Evolutionary conservation across 192 early-diverging fungal genomes (phyloP), one percentile per base, ranked within the genome.

Genomic region (Entrophospora sp.): DNA sequence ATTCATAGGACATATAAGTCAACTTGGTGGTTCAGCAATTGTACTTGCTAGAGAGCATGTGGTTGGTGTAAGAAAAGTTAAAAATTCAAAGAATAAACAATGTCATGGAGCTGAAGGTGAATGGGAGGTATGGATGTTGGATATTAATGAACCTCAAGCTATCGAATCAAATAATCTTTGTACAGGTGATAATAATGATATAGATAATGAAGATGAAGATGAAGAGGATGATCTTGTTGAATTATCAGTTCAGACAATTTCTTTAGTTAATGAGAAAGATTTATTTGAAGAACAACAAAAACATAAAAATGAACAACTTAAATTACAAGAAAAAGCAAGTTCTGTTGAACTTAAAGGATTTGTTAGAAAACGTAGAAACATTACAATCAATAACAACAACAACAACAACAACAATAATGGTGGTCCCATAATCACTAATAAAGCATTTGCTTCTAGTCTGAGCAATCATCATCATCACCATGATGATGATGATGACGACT

Each of bases 121-220:
- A 55, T 66, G 64, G 64, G 64, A 66, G 31, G 25, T 66, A 5
- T 66, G 64, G 64, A 36, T 55, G 22, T 42, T 55, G 14, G 51
- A 66, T 31, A 34, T 66, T 16, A 66, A 55, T 37, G 38, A 52
- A n/a, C 37, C 49, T 10, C 20, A 42, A 27, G 30, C 25, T 4
- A 18, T 46, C 6, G 61, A 63, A 13, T 2, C 20, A 18, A 25
- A 4, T 8, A 38, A 43, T 25, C 51, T 55, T 10, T n/a, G n/a
- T n/a, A n/a, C n/a, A n/a, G 53, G 31, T 32, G 16, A 35, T 25
- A 7, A 34, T 8, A 9, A 32, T 12, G 31, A 57, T 57, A 2
- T 34, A n/a, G 22, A 32, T 2, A 6, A 42, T 18, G 35, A 53
- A 5, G 42, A 55, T 32, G 30, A 14, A 9, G 64, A 43, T 9